Evolutionary conservation across 169 alveolate species (phyloP).

Genomic region (Plasmodium vinckei): DNA sequence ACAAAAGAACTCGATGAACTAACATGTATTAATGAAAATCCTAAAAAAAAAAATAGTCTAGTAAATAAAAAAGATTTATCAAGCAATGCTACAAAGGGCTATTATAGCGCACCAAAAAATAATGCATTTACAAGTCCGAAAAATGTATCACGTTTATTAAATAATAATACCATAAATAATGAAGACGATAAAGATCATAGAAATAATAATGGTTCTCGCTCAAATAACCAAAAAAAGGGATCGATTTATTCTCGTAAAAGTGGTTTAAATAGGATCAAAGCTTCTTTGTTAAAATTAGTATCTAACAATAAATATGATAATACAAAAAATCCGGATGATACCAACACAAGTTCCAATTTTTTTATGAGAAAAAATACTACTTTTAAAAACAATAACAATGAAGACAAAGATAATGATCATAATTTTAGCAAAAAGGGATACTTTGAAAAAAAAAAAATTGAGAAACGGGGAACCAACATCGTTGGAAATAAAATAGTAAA

Average conservation of each 20-base stretch:
- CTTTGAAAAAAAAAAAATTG: conserved; percentile 5
- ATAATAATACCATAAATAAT: not conserved
- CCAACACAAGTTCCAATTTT: not conserved
- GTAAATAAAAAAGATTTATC: conserved; percentile 10
- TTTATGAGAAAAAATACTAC: conserved; percentile 4
- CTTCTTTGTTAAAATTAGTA: conserved; percentile 1
- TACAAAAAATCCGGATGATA: conserved; percentile 8
- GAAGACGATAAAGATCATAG: conserved; percentile 22
- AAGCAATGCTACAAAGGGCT: not conserved
- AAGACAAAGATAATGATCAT: conserved; percentile 16
- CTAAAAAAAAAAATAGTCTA: not conserved
- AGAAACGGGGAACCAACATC: conserved; percentile 13
- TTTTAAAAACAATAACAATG: conserved; percentile 14
- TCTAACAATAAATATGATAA: conserved; percentile 23
- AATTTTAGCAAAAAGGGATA: conserved; percentile 21
- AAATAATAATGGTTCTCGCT: conserved; percentile 30
- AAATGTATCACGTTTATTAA: conserved; percentile 6
- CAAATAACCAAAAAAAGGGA: conserved; percentile 19
- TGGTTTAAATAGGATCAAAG: conserved; percentile 12
- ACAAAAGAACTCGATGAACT: conserved; percentile 1
- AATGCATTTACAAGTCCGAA: conserved; percentile 16
- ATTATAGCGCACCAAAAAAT: conserved; percentile 11
- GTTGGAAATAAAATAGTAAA: conserved; percentile 4
- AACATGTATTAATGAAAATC: conserved; percentile 3
- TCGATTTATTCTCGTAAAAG: conserved; percentile 8